phyloP scores from a whole-genome alignment of 2,329 filamentous ascomycete genomes.

The Fusarium nelsonii region DNA sequence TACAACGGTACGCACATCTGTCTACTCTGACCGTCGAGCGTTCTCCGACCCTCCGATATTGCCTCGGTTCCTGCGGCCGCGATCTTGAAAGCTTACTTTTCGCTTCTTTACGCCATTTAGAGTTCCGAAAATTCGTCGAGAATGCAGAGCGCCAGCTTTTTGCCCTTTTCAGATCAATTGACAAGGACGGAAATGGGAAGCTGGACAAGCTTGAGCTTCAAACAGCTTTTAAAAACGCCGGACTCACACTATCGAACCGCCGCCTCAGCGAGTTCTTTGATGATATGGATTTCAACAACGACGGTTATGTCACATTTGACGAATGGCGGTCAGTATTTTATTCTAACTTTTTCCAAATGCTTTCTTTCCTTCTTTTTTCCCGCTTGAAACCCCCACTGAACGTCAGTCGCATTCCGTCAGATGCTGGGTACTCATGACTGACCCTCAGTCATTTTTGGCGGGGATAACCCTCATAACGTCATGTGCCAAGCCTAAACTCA shows the following conservation, averaged over 20 bases:
- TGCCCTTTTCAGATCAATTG: conserved; percentile 86
- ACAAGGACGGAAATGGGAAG: conserved; percentile 85
- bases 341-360: conserved; percentile 21
- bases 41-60: conserved; percentile 31
- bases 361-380: not conserved
- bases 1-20: conserved; percentile 76
- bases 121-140: conserved; percentile 90
- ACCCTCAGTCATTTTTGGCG: conserved; percentile 48
- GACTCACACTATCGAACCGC: conserved; percentile 80
- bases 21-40: conserved; percentile 22
- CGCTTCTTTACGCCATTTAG: conserved; percentile 58
- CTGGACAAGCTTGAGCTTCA: conserved; percentile 89
- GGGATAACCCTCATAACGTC: conserved; percentile 46
- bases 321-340: conserved; percentile 89
- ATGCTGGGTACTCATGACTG: conserved; percentile 44
- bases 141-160: conserved; percentile 87
- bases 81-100: conserved; percentile 40
- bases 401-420: conserved; percentile 37
- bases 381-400: not conserved
- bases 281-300: conserved; percentile 89
- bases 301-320: conserved; percentile 88
- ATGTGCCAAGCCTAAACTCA: conserved; percentile 45
- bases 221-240: conserved; percentile 80
- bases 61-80: conserved; percentile 23
- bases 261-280: conserved; percentile 88